A percentile compares a stretch with the other conserved stretches of the same genome.
These are phyloP conservation scores for Pseudocercospora crystallina DNA, from an alignment of 2,329 filamentous ascomycete species.

Conservation along the genomic window DNA sequence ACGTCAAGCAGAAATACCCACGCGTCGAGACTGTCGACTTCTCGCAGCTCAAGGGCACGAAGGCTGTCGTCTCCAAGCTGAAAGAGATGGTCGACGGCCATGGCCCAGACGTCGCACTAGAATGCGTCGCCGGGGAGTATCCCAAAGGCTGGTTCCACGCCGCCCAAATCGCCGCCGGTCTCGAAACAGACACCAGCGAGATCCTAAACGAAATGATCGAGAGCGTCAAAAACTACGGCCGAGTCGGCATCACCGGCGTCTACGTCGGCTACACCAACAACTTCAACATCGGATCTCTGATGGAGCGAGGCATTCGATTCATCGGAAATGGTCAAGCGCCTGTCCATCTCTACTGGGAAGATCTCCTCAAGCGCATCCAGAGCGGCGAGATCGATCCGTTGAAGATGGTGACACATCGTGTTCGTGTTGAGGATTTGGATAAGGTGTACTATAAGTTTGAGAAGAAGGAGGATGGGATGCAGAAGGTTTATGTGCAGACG, in stretches of 20 bases:
- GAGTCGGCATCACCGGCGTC: slow-evolving; percentile 74
- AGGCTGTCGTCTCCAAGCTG: slow-evolving; percentile 68
- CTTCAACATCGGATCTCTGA: slow-evolving; percentile 79
- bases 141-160: slow-evolving; percentile 62
- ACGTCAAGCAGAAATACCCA: slow-evolving; percentile 63
- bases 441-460: slow-evolving; percentile 63
- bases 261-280: slow-evolving; percentile 71
- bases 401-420: slow-evolving; percentile 79
- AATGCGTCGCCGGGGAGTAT: slow-evolving; percentile 65
- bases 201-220: slow-evolving; percentile 78
- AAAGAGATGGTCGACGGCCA: slow-evolving; percentile 69
- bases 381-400: slow-evolving; percentile 69
- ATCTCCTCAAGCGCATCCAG: slow-evolving; percentile 68
- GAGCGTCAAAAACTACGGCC: slow-evolving; percentile 68
- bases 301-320: slow-evolving; percentile 82
- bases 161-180: slow-evolving; percentile 60
- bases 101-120: slow-evolving; percentile 73
- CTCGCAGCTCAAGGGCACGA: slow-evolving; percentile 56
- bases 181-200: slow-evolving; percentile 83
- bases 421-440: slow-evolving; percentile 52
- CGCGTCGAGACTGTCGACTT: slow-evolving; percentile 70
- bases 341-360: slow-evolving; percentile 81
- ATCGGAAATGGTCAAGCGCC: slow-evolving; percentile 70
- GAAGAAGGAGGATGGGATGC: slow-evolving; percentile 70
- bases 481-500: slow-evolving; percentile 73